A percentile compares a stretch with the other conserved stretches of the same genome.
Evolutionary conservation across 2,329 filamentous ascomycete genomes (phyloP).

Genomic region (Penicillium sclerotiorum): DNA sequence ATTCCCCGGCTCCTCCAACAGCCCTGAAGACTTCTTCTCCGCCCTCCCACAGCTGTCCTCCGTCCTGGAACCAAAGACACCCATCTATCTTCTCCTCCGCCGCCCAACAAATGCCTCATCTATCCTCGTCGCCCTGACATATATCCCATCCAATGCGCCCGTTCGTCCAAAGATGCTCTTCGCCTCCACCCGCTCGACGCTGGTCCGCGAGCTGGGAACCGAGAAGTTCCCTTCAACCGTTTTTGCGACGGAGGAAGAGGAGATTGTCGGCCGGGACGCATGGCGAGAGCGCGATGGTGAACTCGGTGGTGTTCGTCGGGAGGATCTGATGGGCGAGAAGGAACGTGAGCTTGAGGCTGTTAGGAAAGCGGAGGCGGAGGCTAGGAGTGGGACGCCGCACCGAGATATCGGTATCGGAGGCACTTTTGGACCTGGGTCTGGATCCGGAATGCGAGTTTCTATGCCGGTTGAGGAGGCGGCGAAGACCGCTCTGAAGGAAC

Average conservation of each 20-base stretch:
- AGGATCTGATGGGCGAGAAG: constrained; percentile 63
- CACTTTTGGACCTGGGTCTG: constrained; percentile 31
- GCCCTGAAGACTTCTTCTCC: constrained; percentile 51
- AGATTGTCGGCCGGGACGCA: constrained; percentile 58
- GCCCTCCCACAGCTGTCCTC: constrained; percentile 53
- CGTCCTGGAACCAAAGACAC: constrained; percentile 57
- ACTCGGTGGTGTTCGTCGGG: constrained; percentile 31
- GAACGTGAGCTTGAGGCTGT: constrained; percentile 61
- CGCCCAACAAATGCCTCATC: constrained; percentile 37
- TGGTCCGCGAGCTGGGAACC: constrained; percentile 62
- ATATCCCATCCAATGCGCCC: constrained; percentile 64
- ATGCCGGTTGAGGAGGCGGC: constrained; percentile 59
- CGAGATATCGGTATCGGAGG: constrained; percentile 53
- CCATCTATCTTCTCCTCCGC: constrained; percentile 65
- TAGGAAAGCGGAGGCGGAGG: constrained; percentile 61
- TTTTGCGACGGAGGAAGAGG: constrained; percentile 62
- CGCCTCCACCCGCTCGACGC: constrained; percentile 63
- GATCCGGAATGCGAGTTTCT: constrained; percentile 49
- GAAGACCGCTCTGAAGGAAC: constrained; percentile 50
- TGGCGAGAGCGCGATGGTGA: constrained; percentile 56
- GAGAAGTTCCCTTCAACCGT: constrained; percentile 63
- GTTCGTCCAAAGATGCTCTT: constrained; percentile 69
- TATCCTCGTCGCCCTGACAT: constrained; percentile 58
- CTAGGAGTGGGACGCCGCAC: constrained; percentile 55
- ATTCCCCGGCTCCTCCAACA: constrained; percentile 43